Base-by-base conservation (phyloP, 768 basidiomycete genomes). In the Coprinopsis cinerea region DNA sequence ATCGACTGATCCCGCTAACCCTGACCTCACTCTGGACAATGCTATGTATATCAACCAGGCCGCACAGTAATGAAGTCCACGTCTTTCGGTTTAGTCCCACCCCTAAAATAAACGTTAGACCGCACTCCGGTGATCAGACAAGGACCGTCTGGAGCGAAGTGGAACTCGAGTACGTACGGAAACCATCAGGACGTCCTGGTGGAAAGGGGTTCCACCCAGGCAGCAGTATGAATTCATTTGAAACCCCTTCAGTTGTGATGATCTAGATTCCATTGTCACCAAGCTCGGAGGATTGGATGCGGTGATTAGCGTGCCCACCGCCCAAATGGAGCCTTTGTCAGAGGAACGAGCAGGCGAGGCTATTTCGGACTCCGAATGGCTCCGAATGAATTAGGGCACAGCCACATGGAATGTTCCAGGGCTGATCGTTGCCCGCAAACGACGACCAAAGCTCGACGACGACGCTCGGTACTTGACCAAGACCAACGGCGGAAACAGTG, bases 321-420 rank as follows among this genome's bases (percentile, higher is more conserved):
- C n/a, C n/a, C n/a, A n/a, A n/a, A n/a, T n/a, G n/a, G n/a, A n/a
- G n/a, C n/a, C n/a, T n/a, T n/a, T n/a, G n/a, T n/a, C n/a, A 26
- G 41, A 22, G 41, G 41, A 43, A 43, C 41, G 41, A 43, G 41
- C 6, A 24, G 23, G 41, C 30, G n/a, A 34, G 9, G n/a, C 22
- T 10, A 43, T 43, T 58, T 56, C 27, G 58, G 48, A 49, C 57
- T 62, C 64, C 56, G 59, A 57, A 44, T 40, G 11, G 22, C 62
- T 64, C 67, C 61, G 59, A 43, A 11, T 17, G 9, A 43, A 25
- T 25, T 25, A 4, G 23, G 18, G 41, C 41, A 43, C 23, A 43
- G 41, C 41, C 41, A 5, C 41, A 43, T 43, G 23, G 41, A 43
- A 43, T 25, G 23, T 43, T 43, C 41, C 22, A 5, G 30, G n/a